A percentile compares a stretch with the other conserved stretches of the same genome.
These are phyloP conservation scores for Curvularia hawaiiensis DNA, from an alignment of 2,329 filamentous ascomycete species.

Conservation along the genomic window DNA sequence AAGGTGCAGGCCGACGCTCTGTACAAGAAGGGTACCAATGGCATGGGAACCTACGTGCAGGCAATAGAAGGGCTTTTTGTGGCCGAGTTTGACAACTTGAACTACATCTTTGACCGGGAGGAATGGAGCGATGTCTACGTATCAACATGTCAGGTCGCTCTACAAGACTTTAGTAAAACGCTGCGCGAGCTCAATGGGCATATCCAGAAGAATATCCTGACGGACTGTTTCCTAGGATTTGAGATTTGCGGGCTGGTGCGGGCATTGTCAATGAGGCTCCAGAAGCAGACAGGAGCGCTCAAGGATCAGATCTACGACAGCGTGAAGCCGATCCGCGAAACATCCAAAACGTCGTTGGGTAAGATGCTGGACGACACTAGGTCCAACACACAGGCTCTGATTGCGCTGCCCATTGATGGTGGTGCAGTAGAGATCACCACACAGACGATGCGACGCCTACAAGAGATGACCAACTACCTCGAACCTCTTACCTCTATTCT, in stretches of 20 bases:
- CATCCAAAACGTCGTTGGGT: slow-evolving; percentile 82
- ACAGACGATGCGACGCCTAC: slow-evolving; percentile 84
- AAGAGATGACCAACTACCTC: slow-evolving; percentile 85
- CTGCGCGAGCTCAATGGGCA: slow-evolving; percentile 87
- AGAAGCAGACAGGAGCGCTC: slow-evolving; percentile 81
- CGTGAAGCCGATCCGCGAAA: slow-evolving; percentile 87
- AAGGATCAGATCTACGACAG: slow-evolving; percentile 83
- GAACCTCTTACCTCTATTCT: slow-evolving; percentile 87
- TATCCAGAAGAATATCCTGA: slow-evolving; percentile 82
- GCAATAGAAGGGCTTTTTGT: slow-evolving; percentile 86
- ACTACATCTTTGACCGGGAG: slow-evolving; percentile 81
- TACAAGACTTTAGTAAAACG: slow-evolving; percentile 84
- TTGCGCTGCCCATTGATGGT: slow-evolving; percentile 76
- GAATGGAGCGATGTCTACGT: slow-evolving; percentile 83
- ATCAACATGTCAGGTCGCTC: slow-evolving; percentile 75
- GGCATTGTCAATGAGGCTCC: slow-evolving; percentile 76
- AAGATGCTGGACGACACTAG: slow-evolving; percentile 85
- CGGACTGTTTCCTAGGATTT: slow-evolving; percentile 93
- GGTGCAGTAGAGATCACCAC: slow-evolving; percentile 77
- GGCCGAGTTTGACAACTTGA: slow-evolving; percentile 90
- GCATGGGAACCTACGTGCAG: slow-evolving; percentile 85
- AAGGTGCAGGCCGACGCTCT: slow-evolving; percentile 77
- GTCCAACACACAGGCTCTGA: slow-evolving; percentile 68
- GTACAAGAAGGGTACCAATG: slow-evolving; percentile 87
- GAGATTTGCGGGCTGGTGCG: slow-evolving; percentile 93